Evolutionary conservation across 164 flowering plant genomes (phyloP), one percentile per base, ranked within the genome.

Genomic region (Warburgia ugandensis): DNA sequence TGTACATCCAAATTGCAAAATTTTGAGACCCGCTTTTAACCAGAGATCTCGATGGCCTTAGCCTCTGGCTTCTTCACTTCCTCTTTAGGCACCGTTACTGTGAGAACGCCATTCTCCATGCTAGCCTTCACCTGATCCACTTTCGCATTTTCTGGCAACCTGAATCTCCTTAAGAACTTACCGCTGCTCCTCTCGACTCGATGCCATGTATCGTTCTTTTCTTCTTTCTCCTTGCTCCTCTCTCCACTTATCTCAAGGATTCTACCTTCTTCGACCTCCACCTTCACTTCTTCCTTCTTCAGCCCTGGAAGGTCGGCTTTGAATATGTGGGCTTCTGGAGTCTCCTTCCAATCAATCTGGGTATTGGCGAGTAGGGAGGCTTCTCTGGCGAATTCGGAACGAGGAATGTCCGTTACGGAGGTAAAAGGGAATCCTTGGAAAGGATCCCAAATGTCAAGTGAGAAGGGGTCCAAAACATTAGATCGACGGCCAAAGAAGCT

Each of bases 161-260:
- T n/a, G n/a, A n/a, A n/a, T n/a, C n/a, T n/a, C n/a, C n/a, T n/a
- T n/a, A n/a, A n/a, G n/a, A n/a, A n/a, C n/a, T n/a, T n/a, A n/a
- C n/a, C n/a, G n/a, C n/a, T n/a, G n/a, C n/a, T n/a, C n/a, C n/a
- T n/a, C n/a, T n/a, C n/a, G n/a, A n/a, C n/a, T n/a, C n/a, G n/a
- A n/a, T n/a, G n/a, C n/a, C n/a, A n/a, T n/a, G n/a, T n/a, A n/a
- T 62, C 71, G 6, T 39, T 65, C 54, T 59, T 70, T 46, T 70
- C 71, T 22, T 67, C 71, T 31, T 46, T 33, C 56, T 70, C 71
- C 13, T 29, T 27, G 16, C 31, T 55, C 56, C 70, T 50, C 51
- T 30, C 33, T 8, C 36, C 36, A 6, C 36, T 30, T 30, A 25
- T n/a, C n/a, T n/a, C n/a, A 21, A 29, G 36, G 21, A 29, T 14